Conservation (phyloP, 2,329 filamentous ascomycete species). For the Annulohypoxylon truncatum region DNA sequence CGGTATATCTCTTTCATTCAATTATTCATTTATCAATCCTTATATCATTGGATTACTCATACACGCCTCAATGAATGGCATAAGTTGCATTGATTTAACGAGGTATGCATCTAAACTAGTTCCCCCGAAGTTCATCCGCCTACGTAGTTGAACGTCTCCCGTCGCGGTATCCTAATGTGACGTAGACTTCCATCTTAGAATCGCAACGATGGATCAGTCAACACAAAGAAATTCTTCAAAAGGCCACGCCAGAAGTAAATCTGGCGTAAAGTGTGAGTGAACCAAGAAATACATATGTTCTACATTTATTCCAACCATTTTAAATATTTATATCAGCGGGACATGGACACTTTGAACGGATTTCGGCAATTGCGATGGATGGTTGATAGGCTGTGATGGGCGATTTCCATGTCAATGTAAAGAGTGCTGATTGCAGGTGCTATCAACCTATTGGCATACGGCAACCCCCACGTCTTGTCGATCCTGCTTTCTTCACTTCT, state of each 20-base stretch:
- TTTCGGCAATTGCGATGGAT: neutral
- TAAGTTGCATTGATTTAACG: neutral
- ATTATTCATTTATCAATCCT: too few species aligned
- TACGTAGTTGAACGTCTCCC: neutral
- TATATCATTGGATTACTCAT: neutral
- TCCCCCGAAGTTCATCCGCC: slow-evolving; percentile 7
- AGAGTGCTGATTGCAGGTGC: slow-evolving; percentile 9
- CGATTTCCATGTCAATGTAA: slow-evolving; percentile 7
- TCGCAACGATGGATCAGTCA: slow-evolving; percentile 41
- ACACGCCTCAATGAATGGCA: neutral
- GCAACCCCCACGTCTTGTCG: slow-evolving; percentile 16
- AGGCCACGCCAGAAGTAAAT: slow-evolving; percentile 47
- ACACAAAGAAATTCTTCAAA: slow-evolving; percentile 26
- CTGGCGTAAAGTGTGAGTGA: slow-evolving; percentile 46
- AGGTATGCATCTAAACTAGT: neutral
- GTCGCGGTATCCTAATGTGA: slow-evolving; percentile 17
- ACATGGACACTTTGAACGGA: neutral
- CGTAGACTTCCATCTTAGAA: neutral
- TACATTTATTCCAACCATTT: neutral
- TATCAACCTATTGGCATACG: slow-evolving; percentile 16
- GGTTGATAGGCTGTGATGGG: slow-evolving; percentile 12
- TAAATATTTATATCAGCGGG: neutral
- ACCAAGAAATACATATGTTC: neutral
- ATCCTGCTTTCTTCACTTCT: neutral
- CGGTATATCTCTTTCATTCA: too few species aligned